Percentiles rank a stretch among this genome's conserved stretches.
These are phyloP conservation scores for Talaromyces albobiverticillius DNA, from an alignment of 2,329 filamentous ascomycete genomes.

Conservation along the genomic window DNA sequence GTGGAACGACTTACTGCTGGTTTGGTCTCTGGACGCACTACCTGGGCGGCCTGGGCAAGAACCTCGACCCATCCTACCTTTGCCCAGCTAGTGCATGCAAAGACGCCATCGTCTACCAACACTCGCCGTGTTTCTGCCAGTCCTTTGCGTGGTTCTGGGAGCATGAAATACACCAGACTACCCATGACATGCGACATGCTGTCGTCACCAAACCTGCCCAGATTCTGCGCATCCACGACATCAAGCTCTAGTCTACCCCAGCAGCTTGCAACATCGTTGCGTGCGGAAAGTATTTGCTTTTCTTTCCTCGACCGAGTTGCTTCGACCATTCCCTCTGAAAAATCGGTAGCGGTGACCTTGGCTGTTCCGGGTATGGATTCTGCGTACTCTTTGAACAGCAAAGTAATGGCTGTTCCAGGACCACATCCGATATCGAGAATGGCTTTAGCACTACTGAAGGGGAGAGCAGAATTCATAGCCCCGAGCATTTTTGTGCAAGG, in stretches of 20 bases:
- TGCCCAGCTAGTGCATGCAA: slow-evolving; percentile 12
- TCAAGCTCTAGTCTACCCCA: slow-evolving; percentile 2
- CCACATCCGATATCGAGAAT: slow-evolving; percentile 11
- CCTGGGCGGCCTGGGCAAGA: background rate
- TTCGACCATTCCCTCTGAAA: slow-evolving; percentile 11
- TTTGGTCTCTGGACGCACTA: background rate
- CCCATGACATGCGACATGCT: slow-evolving; percentile 9
- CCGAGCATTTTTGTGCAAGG: slow-evolving; percentile 7
- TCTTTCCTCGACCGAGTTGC: background rate
- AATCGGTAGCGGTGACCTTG: slow-evolving; percentile 6
- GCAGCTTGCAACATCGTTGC: background rate
- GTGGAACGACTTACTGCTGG: background rate
- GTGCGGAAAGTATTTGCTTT: background rate
- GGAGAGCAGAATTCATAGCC: background rate
- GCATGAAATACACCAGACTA: slow-evolving; percentile 12
- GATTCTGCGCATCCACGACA: slow-evolving; percentile 12
- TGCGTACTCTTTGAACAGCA: slow-evolving; percentile 8
- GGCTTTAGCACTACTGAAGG: slow-evolving; percentile 2
- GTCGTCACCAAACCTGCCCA: background rate
- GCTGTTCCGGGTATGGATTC: background rate
- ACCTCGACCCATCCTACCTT: slow-evolving; percentile 2
- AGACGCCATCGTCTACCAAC: slow-evolving; percentile 6
- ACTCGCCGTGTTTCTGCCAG: slow-evolving; percentile 8
- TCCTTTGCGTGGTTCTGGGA: slow-evolving; percentile 9
- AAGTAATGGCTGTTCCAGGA: slow-evolving; percentile 6